Conservation (phyloP, 2,329 filamentous ascomycete species). For the Blumeria graminis region DNA sequence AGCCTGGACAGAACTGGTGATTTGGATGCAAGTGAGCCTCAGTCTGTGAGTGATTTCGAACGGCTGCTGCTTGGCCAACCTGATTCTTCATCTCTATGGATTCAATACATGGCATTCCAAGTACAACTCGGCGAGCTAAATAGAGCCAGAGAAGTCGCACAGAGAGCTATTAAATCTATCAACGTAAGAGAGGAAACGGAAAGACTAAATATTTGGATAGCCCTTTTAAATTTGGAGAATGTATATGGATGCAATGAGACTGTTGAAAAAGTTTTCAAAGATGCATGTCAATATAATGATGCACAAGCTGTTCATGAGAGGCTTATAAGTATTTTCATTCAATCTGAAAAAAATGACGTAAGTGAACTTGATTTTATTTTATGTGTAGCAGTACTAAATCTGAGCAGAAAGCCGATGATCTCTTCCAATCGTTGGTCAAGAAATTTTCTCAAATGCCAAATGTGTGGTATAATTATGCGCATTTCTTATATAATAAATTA, state of each 20-base stretch:
- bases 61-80: conserved; percentile 76
- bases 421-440: conserved; percentile 71
- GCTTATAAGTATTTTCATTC: conserved; percentile 83
- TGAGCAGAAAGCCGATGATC: conserved; percentile 54
- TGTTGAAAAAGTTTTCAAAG: conserved; percentile 68
- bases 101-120: conserved; percentile 97
- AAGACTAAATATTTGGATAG: conserved; percentile 89
- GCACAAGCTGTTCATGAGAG: conserved; percentile 72
- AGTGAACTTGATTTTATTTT: conserved; percentile 14
- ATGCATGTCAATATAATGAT: conserved; percentile 85
- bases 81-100: conserved; percentile 83
- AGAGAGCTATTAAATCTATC: conserved; percentile 78
- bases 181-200: conserved; percentile 76
- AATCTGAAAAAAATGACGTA: conserved; percentile 66
- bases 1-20: conserved; percentile 81
- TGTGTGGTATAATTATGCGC: conserved; percentile 86
- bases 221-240: conserved; percentile 81
- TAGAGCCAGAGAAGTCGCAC: conserved; percentile 70
- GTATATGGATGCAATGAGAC: conserved; percentile 66
- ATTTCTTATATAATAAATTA: conserved; percentile 61
- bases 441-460: conserved; percentile 60
- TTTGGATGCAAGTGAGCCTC: conserved; percentile 67
- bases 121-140: conserved; percentile 73
- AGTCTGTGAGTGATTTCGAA: conserved; percentile 80
- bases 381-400: conserved; percentile 7